Evolutionary conservation across 2,329 filamentous ascomycete species (phyloP), one percentile per base, ranked within the genome.

Genomic region (Cadophora sp.): DNA sequence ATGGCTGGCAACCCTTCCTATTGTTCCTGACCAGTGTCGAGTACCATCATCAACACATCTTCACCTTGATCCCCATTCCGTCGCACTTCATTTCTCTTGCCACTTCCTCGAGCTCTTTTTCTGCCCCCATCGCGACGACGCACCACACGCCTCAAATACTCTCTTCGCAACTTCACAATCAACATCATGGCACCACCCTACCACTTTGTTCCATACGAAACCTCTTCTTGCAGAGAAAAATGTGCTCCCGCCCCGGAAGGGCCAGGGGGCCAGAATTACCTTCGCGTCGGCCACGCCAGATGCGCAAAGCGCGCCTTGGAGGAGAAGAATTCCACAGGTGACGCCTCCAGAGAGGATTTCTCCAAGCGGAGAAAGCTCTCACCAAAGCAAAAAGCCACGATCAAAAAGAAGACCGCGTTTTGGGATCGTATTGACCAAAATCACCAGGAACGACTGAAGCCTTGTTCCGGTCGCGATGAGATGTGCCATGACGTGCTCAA

Each of bases 401-500:
- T 60, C 24, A 56, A 58, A 12, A 31, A 64, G 50, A 55, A 31
- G 19, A 46, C 26, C 22, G 5, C 46, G 1, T 40, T 22, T 37
- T 64, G 62, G 62, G 29, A 37, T 19, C 46, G 14, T n/a, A 48
- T 64, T 64, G 34, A 62, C 65, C 16, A 43, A 27, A 59, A 40
- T 9, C 16, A 64, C 22, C 64, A 87, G 83, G 96, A 98, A 79
- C 91, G 94, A 12, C 89, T 96, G 68, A 97, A 97, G 82, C 89
- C 91, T 0, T 99, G 96, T 82, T 96, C 93, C 77, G 96, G 96
- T 12, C 92, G 96, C 56, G 96, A 99, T 77, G 94, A 97, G 79
- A 90, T 99, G 73, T 99, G 96, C 81, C 91, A 93, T 73, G 91
- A 91, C 27, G 95, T 99, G 0, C 84, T 99, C 65, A 99, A 99